Conservation (phyloP, 768 basidiomycete genomes). For the Zangia roseola region DNA sequence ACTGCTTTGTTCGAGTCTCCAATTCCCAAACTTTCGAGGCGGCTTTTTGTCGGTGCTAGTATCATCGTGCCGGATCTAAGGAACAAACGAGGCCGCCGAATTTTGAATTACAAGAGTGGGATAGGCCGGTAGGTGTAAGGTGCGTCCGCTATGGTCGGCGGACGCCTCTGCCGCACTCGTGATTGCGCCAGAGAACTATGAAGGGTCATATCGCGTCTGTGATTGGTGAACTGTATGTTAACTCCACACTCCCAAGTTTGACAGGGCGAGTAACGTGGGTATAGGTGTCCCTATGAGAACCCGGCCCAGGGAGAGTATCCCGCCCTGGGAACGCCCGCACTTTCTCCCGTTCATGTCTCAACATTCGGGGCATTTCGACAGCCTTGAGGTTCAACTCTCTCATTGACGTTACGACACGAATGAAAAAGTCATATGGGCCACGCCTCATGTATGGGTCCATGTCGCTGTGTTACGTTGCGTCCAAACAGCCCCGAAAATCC, state of each 20-base stretch:
- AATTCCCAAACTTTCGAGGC: too few species aligned
- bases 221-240: too few species aligned
- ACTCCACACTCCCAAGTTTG: background rate
- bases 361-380: background rate
- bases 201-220: too few species aligned
- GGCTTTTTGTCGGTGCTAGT: too few species aligned
- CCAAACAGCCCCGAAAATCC: background rate
- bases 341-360: background rate
- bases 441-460: background rate
- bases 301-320: background rate
- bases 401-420: slow-evolving; percentile 1
- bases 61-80: too few species aligned
- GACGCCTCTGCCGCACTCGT: too few species aligned
- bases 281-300: background rate
- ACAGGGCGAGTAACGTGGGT: background rate
- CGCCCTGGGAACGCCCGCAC: background rate
- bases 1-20: too few species aligned
- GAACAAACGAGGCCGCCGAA: too few species aligned
- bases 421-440: background rate
- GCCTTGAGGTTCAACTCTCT: background rate
- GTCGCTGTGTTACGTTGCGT: background rate
- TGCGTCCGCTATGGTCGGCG: too few species aligned
- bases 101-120: too few species aligned
- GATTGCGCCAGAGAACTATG: too few species aligned
- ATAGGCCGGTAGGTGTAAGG: too few species aligned